A percentile compares a stretch with the other conserved stretches of the same genome.
Evolutionary conservation across 495 filamentous ascomycete genomes (phyloP).

Genomic region (Penicillium taxi): DNA sequence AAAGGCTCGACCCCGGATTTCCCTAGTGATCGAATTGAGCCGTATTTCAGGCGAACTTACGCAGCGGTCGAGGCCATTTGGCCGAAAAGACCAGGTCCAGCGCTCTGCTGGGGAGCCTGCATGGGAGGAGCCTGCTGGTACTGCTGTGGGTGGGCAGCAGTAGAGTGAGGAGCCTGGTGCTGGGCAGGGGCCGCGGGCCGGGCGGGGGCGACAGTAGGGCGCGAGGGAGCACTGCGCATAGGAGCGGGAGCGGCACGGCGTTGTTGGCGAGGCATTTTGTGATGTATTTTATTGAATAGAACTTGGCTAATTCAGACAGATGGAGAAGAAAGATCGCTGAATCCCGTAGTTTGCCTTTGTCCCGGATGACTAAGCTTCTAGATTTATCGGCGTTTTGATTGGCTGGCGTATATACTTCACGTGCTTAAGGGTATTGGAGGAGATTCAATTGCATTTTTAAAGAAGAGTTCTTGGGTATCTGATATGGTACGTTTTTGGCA

Average conservation of each 20-base stretch:
- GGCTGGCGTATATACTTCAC: too few relatives aligned
- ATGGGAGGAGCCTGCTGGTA: slow-evolving; percentile 38
- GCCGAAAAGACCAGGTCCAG: slow-evolving; percentile 67
- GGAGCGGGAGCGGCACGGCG: slow-evolving; percentile 50
- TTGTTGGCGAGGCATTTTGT: slow-evolving; percentile 71
- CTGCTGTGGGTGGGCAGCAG: slow-evolving; percentile 52
- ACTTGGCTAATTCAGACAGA: too few relatives aligned
- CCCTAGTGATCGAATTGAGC: slow-evolving; percentile 1
- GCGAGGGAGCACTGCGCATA: slow-evolving; percentile 54
- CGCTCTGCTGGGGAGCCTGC: slow-evolving; percentile 45
- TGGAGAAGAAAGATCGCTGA: too few relatives aligned
- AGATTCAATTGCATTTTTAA: too few relatives aligned
- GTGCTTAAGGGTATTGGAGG: too few relatives aligned
- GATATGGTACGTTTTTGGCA: background rate
- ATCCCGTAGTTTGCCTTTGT: too few relatives aligned
- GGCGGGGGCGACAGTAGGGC: slow-evolving; percentile 58
- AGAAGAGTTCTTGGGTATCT: background rate
- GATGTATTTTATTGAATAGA: too few relatives aligned
- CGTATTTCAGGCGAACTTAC: slow-evolving; percentile 43
- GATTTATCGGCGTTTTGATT: too few relatives aligned
- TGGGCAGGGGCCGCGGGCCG: slow-evolving; percentile 50
- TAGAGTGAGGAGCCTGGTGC: slow-evolving; percentile 49
- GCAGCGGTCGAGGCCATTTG: slow-evolving; percentile 84
- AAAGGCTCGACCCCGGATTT: slow-evolving; percentile 8
- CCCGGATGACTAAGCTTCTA: too few relatives aligned